Evolutionary conservation across 352 stramenopile genomes (phyloP).

Genomic region (Phytophthora crassamura): DNA sequence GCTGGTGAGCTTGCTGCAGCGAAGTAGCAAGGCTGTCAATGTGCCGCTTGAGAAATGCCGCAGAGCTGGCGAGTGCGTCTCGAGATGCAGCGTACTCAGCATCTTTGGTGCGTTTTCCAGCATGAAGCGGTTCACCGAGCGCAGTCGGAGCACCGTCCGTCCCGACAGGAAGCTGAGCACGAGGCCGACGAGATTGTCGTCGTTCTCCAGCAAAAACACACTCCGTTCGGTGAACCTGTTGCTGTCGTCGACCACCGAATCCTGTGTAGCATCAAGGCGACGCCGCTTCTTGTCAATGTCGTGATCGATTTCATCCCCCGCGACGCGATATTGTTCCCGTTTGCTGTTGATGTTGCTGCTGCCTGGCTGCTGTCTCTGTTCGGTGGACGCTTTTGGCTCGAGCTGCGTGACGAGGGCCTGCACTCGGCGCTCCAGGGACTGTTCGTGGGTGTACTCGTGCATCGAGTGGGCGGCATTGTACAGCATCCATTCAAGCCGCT

Average conservation of each 20-base stretch:
- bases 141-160: conserved; percentile 43
- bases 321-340: neutral
- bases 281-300: conserved; percentile 18
- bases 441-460: conserved; percentile 68
- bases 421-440: conserved; percentile 70
- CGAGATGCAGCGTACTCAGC: conserved; percentile 52
- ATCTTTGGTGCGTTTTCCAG: conserved; percentile 40
- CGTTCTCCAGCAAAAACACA: conserved; percentile 48
- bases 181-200: conserved; percentile 49
- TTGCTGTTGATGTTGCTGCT: conserved; percentile 13
- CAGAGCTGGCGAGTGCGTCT: conserved; percentile 34
- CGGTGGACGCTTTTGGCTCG: conserved; percentile 28
- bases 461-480: conserved; percentile 72
- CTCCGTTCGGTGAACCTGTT: conserved; percentile 17
- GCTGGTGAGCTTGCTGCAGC: conserved; percentile 42
- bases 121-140: conserved; percentile 58
- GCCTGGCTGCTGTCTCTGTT: conserved; percentile 6
- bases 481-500: conserved; percentile 78
- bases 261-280: neutral
- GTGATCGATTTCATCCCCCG: neutral
- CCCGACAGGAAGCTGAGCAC: conserved; percentile 64
- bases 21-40: conserved; percentile 39
- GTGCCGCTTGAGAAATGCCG: conserved; percentile 36
- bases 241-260: neutral
- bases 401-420: conserved; percentile 73